These are phyloP conservation scores for Vigna trinervia DNA, from an alignment of 306 rosid species.

Conservation along the genomic window DNA sequence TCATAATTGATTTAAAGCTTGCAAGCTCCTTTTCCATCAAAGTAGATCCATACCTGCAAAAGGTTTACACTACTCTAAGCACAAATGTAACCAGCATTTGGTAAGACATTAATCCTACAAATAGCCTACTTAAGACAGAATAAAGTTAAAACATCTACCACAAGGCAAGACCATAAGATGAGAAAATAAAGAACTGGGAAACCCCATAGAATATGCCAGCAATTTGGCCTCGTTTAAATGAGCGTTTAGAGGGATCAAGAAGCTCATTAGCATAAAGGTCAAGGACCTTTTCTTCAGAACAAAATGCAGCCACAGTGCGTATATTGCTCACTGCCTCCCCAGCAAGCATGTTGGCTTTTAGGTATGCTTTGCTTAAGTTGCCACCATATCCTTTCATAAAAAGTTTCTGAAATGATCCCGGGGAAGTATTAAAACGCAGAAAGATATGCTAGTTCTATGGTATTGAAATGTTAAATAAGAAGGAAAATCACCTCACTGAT, in stretches of 20 bases:
- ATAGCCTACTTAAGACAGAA: conserved; percentile 5
- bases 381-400: conserved; percentile 97
- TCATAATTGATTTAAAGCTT: conserved; percentile 91
- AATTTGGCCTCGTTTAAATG: conserved; percentile 88
- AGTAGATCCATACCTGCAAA: conserved; percentile 91
- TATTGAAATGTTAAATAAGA: conserved; percentile 29
- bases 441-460: conserved; percentile 9
- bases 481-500: conserved; percentile 95
- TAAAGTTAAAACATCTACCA: conserved; percentile 62
- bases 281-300: conserved; percentile 84
- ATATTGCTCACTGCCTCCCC: conserved; percentile 97
- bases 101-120: conserved; percentile 9
- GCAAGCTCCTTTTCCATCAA: conserved; percentile 90
- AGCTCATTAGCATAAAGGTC: conserved; percentile 83
- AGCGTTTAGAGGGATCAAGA: conserved; percentile 75
- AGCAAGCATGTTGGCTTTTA: conserved; percentile 92
- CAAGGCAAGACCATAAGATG: conserved; percentile 94
- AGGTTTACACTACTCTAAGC: conserved; percentile 35
- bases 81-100: conserved; percentile 26
- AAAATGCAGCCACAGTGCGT: conserved; percentile 94
- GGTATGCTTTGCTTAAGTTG: conserved; percentile 97
- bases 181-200: conserved; percentile 94
- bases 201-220: conserved; percentile 89
- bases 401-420: conserved; percentile 70
- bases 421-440: conserved; percentile 30